Base-by-base conservation (phyloP, 768 basidiomycete species). In the Suillus lakei region DNA sequence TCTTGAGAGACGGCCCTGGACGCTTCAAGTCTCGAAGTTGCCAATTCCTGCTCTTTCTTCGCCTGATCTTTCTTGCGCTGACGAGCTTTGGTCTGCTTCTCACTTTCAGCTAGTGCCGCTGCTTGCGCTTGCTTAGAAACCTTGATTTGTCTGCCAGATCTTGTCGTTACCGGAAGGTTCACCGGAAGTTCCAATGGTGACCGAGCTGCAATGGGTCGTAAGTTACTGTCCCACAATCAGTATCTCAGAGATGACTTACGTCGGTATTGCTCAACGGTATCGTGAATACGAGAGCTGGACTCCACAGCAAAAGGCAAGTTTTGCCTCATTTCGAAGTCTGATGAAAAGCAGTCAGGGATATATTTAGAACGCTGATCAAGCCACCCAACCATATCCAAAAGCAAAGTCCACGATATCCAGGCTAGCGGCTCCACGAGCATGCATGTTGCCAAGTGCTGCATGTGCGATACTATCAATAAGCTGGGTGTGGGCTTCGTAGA, bases 271-370 rank as follows among this genome's bases (percentile, higher is more conserved):
- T 43, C 51, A 8, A 65, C 18, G 34, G 64, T 51, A 21, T 76
- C 50, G 63, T 75, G 68, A 41, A 76, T 66, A 43, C 39, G 71
- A 30, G 70, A 73, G 54, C 68, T 66, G 28, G 74, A 68, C 28
- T 77, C 70, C 1, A 69, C 74, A 38, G 63, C 66, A 62, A 76
- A 76, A 12, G 76, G 74, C 18, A 76, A 34, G 26, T 76, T 71
- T 16, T 77, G 74, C 62, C 73, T 77, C 71, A 76, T 76, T 36
- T 34, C 64, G 41, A 76, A 73, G 48, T 76, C 75, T 76, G 30
- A 50, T 36, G 28, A 18, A 41, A 48, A 28, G 36, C 21, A 15
- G 15, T 56, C 30, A 58, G 62, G 21, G 53, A 5, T 21, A 32
- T 9, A 39, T 36, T 62, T 50, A 28, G 41, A 32, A 43, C 39